Base-by-base conservation (phyloP, 2,329 filamentous ascomycete genomes). In the Aquanectria penicillioides region DNA sequence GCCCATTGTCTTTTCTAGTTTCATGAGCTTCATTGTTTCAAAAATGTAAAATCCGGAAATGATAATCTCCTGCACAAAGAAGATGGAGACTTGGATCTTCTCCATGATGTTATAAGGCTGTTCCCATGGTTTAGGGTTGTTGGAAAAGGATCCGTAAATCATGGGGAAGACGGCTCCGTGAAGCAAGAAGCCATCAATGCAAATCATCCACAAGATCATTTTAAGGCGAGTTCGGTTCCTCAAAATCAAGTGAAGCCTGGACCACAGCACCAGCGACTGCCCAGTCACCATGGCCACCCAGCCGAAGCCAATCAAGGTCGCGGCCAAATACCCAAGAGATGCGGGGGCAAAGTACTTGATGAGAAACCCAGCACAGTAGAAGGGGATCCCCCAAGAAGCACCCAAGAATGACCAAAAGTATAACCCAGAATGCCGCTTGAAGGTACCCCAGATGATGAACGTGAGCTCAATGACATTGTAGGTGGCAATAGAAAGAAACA, bases 221-320 rank as follows among this genome's bases (percentile, higher is more conserved):
- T 77, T 78, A 0, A 89, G 75, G 3, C 81, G 70, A 2, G 72
- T 71, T 6, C 78, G 49, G 75, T 85, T 83, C 13, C 80, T 80
- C 3, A 86, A 74, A 10, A 89, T 78, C 2, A 89, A 77, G 67
- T 89, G 85, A 1, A 89, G 78, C 6, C 87, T 80, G 0, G 86
- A 89, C 75, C 86, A 89, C 2, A 89, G 75, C 2, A 89, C 86
- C 11, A 88, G 65, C 0, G 82, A 82, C 69, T 88, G 85, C 0
- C 86, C 87, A 2, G 85, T 86, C 0, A 89, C 81, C 84, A 89
- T 87, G 2, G 63, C 64, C 9, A 71, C 57, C 74, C 74, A 76
- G 11, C 72, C 72, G 3, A 66, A 12, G 2, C 46, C 13, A 29
- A 72, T 73, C 1, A 69, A 20, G 0, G 69, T 63, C 5, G 29